Conservation (phyloP, 1,284 basidiomycete species). For the Tremellales sp. region DNA sequence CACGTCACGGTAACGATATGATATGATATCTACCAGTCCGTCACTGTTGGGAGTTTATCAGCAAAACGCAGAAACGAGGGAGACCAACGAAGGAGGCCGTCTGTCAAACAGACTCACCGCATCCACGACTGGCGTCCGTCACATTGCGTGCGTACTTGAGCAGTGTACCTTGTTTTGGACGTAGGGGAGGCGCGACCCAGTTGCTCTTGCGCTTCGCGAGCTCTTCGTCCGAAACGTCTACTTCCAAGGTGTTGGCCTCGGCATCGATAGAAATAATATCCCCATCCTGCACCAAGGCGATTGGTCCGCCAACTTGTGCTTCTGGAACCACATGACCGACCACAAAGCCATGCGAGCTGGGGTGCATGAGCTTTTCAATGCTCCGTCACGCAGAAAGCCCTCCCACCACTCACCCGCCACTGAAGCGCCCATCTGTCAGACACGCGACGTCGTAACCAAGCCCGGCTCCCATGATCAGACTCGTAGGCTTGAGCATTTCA, state of each 20-base stretch:
- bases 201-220: constrained; percentile 62
- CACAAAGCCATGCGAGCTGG: constrained; percentile 54
- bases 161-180: constrained; percentile 75
- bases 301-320: constrained; percentile 88
- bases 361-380: not conserved
- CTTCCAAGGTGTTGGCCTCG: constrained; percentile 69
- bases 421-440: constrained; percentile 95
- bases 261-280: constrained; percentile 81
- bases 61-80: no score
- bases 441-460: constrained; percentile 84
- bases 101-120: not conserved
- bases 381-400: no score
- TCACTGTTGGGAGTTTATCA: not conserved
- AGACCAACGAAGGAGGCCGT: no score
- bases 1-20: no score
- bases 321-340: constrained; percentile 60
- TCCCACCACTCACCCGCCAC: constrained; percentile 60
- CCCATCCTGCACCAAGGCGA: constrained; percentile 88
- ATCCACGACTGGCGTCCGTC: constrained; percentile 59
- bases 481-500: constrained; percentile 76
- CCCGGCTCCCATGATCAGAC: constrained; percentile 86
- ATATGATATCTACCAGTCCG: not conserved
- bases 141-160: constrained; percentile 84
- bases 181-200: constrained; percentile 82
- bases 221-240: constrained; percentile 77